A percentile compares a stretch with the other conserved stretches of the same genome.
Evolutionary conservation across 495 filamentous ascomycete species (phyloP).

Genomic region (Penicillium waksmanii): DNA sequence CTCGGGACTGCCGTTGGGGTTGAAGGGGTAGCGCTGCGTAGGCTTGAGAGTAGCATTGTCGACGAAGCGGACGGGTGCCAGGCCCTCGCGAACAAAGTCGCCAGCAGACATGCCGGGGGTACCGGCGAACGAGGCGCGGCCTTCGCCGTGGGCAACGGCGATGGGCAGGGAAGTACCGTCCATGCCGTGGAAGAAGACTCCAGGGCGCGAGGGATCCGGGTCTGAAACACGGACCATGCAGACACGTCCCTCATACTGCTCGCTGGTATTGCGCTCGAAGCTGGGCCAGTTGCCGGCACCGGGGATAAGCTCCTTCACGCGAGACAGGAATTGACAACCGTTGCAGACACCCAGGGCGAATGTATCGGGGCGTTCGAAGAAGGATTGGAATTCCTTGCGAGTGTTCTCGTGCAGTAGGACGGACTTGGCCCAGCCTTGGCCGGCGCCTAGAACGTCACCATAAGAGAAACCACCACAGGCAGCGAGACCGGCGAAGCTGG

Average conservation of each 20-base stretch:
- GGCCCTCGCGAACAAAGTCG: constrained; percentile 61
- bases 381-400: constrained; percentile 74
- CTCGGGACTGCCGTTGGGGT: constrained; percentile 88
- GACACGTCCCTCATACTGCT: constrained; percentile 91
- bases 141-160: constrained; percentile 89
- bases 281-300: constrained; percentile 84
- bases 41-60: constrained; percentile 72
- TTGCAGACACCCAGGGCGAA: constrained; percentile 97
- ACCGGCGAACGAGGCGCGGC: constrained; percentile 74
- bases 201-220: constrained; percentile 57
- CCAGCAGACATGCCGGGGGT: constrained; percentile 39
- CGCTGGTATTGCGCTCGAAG: constrained; percentile 82
- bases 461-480: constrained; percentile 98
- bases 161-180: constrained; percentile 81
- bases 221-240: constrained; percentile 84
- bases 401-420: constrained; percentile 82
- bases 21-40: constrained; percentile 85
- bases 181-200: constrained; percentile 96
- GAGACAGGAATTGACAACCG: constrained; percentile 92
- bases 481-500: constrained; percentile 83
- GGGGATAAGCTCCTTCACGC: constrained; percentile 82
- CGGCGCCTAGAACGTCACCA: constrained; percentile 93
- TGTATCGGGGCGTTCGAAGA: constrained; percentile 88
- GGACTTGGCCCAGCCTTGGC: constrained; percentile 94
- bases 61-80: constrained; percentile 78